Base-by-base conservation (phyloP, 78 protist genomes). In the Dictyostelium firmibasis region DNA sequence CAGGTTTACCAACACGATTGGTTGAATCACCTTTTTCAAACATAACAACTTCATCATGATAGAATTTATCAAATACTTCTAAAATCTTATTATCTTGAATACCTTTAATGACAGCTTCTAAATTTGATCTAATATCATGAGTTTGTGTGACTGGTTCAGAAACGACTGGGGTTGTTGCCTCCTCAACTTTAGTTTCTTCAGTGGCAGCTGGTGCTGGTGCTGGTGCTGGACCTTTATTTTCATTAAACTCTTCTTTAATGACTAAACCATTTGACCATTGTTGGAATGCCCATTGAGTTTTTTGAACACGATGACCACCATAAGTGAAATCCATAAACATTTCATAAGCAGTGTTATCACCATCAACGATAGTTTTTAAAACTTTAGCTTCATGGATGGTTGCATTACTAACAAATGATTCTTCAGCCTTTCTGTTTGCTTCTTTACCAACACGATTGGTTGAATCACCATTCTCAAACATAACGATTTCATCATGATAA, bases 201-300 rank as follows among this genome's bases (percentile, higher is more conserved):
- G 62, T 50, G 2, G 62, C 4, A 2, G 62, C 62, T 16, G 57
- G 18, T 47, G n/a, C 62, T 50, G 62, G n/a, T 8, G 53, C 53
- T 44, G 53, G 53, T 9, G 53, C 53, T 10, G 53, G 53, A 44
- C 53, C 53, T 44, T 44, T 44, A 44, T 44, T 44, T 44, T 44
- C 53, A 44, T 44, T 44, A 10, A 44, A 44, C 13, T 44, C 53
- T 7, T 81, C 85, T 81, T 57, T 81, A n/a, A 81, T 50, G 0
- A 81, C 60, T 18, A 57, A 38, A 25, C 85, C 85, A 81, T 81
- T 60, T n/a, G 53, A 50, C 85, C 85, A 81, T 31, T 81, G 38
- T 81, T 81, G 85, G 74, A 81, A 57, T 53, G 50, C 70, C 85
- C 85, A 81, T 81, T 81, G 70, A 81, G 27, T 81, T 50, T 27